These are phyloP conservation scores for Cystodermella granulosa DNA, from an alignment of 1,284 basidiomycete genomes.

Conservation along the genomic window DNA sequence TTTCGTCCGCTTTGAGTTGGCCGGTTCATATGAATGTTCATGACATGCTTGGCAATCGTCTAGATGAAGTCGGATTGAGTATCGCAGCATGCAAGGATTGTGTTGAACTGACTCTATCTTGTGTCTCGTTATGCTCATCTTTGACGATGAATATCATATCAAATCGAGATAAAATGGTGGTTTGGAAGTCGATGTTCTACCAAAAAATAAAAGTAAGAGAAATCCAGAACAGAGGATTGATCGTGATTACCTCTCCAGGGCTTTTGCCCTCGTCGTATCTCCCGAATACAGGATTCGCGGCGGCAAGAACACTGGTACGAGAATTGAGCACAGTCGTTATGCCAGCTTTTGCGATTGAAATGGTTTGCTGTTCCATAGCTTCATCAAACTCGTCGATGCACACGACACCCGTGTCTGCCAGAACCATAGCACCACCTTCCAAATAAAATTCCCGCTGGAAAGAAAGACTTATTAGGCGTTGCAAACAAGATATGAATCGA, in stretches of 20 bases:
- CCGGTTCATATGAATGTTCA: slow-evolving; percentile 98
- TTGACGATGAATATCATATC: slow-evolving; percentile 99
- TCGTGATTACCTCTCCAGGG: slow-evolving; percentile 75
- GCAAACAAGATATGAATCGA: slow-evolving; percentile 3
- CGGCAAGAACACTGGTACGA: slow-evolving; percentile 91
- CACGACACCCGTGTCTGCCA: slow-evolving; percentile 96
- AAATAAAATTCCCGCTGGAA: slow-evolving; percentile 92
- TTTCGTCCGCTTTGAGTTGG: slow-evolving; percentile 59
- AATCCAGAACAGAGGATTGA: neutral
- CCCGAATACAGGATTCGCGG: slow-evolving; percentile 98
- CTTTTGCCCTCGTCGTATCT: slow-evolving; percentile 96
- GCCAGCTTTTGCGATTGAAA: slow-evolving; percentile 98
- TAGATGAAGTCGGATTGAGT: slow-evolving; percentile 29
- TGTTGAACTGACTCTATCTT: slow-evolving; percentile 67
- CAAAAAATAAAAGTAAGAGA: slow-evolving; percentile 2
- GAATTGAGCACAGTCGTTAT: slow-evolving; percentile 98
- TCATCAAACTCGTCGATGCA: slow-evolving; percentile 99
- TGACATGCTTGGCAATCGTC: slow-evolving; percentile 96
- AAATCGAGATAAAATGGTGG: slow-evolving; percentile 96
- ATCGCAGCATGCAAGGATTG: neutral
- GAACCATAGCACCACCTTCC: slow-evolving; percentile 98
- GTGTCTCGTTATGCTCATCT: slow-evolving; percentile 93
- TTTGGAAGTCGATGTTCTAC: slow-evolving; percentile 97
- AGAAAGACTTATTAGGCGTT: slow-evolving; percentile 3
- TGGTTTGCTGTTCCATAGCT: slow-evolving; percentile 99